Conservation (phyloP, 768 basidiomycete genomes). For the Solioccasus polychromus region DNA sequence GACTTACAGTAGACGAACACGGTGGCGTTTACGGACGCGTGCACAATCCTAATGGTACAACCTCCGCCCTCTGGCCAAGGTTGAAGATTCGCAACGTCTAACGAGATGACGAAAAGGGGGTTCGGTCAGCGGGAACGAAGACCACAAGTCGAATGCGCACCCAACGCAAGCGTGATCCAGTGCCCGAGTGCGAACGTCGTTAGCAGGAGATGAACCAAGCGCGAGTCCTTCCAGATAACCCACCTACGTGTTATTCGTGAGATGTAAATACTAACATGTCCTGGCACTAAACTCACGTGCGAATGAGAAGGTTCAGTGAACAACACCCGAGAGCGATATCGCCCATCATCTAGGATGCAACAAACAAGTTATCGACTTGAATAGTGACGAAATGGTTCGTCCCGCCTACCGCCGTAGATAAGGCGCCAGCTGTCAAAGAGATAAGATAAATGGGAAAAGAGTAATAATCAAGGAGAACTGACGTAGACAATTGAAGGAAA, state of each 20-base stretch:
- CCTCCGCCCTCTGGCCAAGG: background rate
- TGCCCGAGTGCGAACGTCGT: constrained; percentile 14
- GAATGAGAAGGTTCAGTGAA: constrained; percentile 29
- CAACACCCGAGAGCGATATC: constrained; percentile 15
- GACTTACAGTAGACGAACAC: constrained; percentile 21
- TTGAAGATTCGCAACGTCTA: constrained; percentile 15
- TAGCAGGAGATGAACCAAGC: constrained; percentile 15
- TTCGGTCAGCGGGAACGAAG: background rate
- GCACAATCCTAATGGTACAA: constrained; percentile 1
- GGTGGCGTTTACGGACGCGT: constrained; percentile 1
- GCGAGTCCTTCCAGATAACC: constrained; percentile 25
- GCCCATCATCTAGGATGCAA: constrained; percentile 8
- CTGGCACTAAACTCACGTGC: constrained; percentile 18
- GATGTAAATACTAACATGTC: background rate
- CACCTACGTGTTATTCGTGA: constrained; percentile 19
- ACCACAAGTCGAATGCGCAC: background rate
- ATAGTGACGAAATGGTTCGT: background rate
- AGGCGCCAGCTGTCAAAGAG: constrained; percentile 3
- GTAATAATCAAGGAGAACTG: constrained; percentile 1
- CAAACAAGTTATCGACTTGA: background rate
- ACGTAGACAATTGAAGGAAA: constrained; percentile 13
- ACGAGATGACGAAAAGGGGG: too few relatives aligned
- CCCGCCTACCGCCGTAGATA: constrained; percentile 14
- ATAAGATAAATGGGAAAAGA: background rate
- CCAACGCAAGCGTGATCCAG: constrained; percentile 19